Base-by-base conservation (phyloP, 441 rosid genomes). In the Aquilaria agallochum region DNA sequence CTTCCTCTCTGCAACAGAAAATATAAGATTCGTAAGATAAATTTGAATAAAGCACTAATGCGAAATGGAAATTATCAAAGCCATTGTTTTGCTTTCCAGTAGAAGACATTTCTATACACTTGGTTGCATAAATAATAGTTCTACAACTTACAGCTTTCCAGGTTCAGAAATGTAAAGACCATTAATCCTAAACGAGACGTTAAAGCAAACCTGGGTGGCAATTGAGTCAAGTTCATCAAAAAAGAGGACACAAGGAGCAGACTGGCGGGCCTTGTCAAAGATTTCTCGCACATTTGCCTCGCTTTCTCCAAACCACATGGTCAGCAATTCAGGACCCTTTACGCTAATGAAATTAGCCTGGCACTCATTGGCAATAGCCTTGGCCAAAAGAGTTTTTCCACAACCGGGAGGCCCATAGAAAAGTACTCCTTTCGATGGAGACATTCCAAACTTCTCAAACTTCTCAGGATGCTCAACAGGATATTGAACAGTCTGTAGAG, bases 381-480 rank as follows among this genome's bases (percentile, higher is more conserved):
- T 83, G 68, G 89, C 89, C 44, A 83, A 50, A 68, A 84, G 85
- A 13, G 89, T 84, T 69, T 84, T 84, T 33, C 89, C 89, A 58
- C 89, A 84, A 46, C 89, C 89, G 12, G 89, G 89, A 44, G 89
- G 86, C 30, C 89, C 89, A 66, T 84, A 84, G 72, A 84, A 84
- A 14, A 84, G 80, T 6, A 84, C 89, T 69, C 89, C 89, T 75
- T 81, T 84, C 3, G 86, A 81, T 42, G 88, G 88, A 31, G 89
- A 80, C 89, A 83, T 83, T 44, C 89, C 89, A 53, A 83, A 83
- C 63, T 84, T 84, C 75, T 83, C 89, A 31, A 83, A 83, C 56
- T 84, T 84, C 80, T 84, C 90, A n/a, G 90, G 90, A 65, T 84
- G 90, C 83, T 84, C 90, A 73, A 84, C 90, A 15, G 87, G 90